Evolutionary conservation across 2,329 filamentous ascomycete genomes (phyloP).

Genomic region (Pseudogymnoascus pannorum): DNA sequence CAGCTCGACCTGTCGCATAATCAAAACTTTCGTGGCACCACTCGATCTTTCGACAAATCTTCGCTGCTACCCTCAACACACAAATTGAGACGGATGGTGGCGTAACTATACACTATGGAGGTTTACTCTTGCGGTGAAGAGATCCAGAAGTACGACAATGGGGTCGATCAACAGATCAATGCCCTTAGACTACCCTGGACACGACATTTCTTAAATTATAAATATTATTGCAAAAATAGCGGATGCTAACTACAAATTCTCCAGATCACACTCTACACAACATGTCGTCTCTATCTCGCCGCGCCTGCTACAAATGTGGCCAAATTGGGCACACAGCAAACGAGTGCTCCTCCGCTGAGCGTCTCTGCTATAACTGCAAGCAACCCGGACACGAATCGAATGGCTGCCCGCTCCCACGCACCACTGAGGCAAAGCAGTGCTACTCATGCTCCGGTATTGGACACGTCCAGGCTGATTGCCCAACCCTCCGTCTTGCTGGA

Average conservation of each 20-base stretch:
- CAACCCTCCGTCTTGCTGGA: conserved; percentile 79
- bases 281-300: conserved; percentile 76
- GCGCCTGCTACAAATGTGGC: conserved; percentile 65
- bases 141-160: neutral
- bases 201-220: neutral
- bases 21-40: conserved; percentile 3
- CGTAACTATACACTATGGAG: neutral
- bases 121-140: neutral
- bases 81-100: neutral
- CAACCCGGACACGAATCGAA: conserved; percentile 85
- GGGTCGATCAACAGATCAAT: neutral
- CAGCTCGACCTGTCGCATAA: conserved; percentile 3
- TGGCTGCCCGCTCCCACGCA: conserved; percentile 91
- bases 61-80: neutral
- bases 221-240: neutral
- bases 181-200: neutral
- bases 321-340: conserved; percentile 77
- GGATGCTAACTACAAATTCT: conserved; percentile 1
- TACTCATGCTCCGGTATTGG: conserved; percentile 98
- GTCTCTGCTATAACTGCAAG: conserved; percentile 99
- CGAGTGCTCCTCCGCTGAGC: conserved; percentile 95
- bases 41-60: neutral
- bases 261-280: conserved; percentile 4
- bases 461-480: conserved; percentile 98
- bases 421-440: conserved; percentile 98